Percentiles rank a stretch among this genome's conserved stretches.
These are phyloP conservation scores for Gracilaria domingensis DNA, from an alignment of 23 red algal genomes.

Conservation along the genomic window DNA sequence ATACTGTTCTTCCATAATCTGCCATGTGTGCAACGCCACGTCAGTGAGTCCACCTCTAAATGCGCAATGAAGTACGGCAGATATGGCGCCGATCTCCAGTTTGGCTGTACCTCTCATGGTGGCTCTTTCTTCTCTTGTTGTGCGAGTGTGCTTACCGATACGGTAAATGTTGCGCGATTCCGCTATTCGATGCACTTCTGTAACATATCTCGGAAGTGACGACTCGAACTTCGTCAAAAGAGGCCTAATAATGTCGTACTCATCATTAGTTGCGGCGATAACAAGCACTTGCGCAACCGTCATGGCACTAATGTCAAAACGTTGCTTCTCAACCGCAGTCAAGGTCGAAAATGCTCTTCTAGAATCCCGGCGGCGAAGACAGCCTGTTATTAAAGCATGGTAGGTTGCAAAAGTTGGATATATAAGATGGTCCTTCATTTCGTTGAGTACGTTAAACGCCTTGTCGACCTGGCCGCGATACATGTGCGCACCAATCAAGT, in stretches of 20 bases:
- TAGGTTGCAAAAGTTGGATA: conserved; percentile 69
- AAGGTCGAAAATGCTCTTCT: conserved; percentile 58
- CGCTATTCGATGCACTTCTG: conserved; percentile 64
- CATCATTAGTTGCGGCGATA: conserved; percentile 49
- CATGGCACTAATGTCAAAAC: conserved; percentile 69
- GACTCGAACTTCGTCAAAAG: conserved; percentile 43
- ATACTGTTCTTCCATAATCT: conserved; percentile 37
- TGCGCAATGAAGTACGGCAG: conserved; percentile 55
- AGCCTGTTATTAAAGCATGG: conserved; percentile 67
- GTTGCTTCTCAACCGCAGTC: conserved; percentile 57
- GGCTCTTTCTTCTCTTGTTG: conserved; percentile 45
- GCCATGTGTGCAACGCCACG: conserved; percentile 29
- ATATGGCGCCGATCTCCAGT: conserved; percentile 60
- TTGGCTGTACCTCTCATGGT: conserved; percentile 40
- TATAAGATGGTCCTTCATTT: conserved; percentile 73
- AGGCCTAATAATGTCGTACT: conserved; percentile 35
- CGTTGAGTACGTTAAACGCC: conserved; percentile 69
- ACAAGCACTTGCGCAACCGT: conserved; percentile 67
- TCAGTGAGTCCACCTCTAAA: conserved; percentile 54
- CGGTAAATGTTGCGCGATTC: conserved; percentile 46
- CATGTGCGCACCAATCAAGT: conserved; percentile 55
- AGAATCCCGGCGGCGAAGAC: conserved; percentile 59
- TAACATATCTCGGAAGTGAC: conserved; percentile 34
- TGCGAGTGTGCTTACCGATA: background rate
- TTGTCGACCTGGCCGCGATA: conserved; percentile 49